These are phyloP conservation scores for Vanrija sp. DNA, from an alignment of 1,284 basidiomycete genomes.

Conservation along the genomic window DNA sequence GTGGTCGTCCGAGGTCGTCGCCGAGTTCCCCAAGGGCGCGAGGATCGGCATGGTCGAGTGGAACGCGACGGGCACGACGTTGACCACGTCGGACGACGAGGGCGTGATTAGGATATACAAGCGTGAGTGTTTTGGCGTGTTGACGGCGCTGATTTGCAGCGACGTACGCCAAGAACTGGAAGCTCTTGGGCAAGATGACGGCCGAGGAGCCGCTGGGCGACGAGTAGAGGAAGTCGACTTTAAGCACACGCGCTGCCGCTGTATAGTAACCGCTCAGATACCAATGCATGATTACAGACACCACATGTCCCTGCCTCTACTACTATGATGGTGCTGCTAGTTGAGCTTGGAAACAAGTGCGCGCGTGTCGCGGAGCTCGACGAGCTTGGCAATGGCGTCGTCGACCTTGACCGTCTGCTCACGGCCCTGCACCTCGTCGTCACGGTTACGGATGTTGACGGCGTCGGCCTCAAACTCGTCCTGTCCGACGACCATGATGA, in stretches of 20 bases:
- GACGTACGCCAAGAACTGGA: constrained; percentile 48
- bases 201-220: constrained; percentile 45
- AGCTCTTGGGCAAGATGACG: constrained; percentile 46
- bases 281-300: too few species aligned
- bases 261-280: too few species aligned
- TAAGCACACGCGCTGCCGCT: too few species aligned
- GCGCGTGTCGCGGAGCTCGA: constrained; percentile 36
- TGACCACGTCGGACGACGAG: constrained; percentile 85
- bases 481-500: constrained; percentile 89
- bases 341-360: constrained; percentile 26
- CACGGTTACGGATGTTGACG: constrained; percentile 92
- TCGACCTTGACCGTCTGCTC: constrained; percentile 45
- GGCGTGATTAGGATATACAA: constrained; percentile 86
- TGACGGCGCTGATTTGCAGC: constrained; percentile 30
- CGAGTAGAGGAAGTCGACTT: constrained; percentile 11
- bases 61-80: constrained; percentile 64
- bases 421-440: constrained; percentile 59
- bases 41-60: constrained; percentile 76
- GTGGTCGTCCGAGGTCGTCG: constrained; percentile 71
- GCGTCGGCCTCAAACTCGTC: constrained; percentile 79
- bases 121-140: too few species aligned
- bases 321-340: background rate
- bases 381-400: constrained; percentile 36
- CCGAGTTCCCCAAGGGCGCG: constrained; percentile 77
- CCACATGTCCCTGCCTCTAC: background rate